Base-by-base conservation (phyloP, 345 rosid genomes). In the Citropsis articulata region DNA sequence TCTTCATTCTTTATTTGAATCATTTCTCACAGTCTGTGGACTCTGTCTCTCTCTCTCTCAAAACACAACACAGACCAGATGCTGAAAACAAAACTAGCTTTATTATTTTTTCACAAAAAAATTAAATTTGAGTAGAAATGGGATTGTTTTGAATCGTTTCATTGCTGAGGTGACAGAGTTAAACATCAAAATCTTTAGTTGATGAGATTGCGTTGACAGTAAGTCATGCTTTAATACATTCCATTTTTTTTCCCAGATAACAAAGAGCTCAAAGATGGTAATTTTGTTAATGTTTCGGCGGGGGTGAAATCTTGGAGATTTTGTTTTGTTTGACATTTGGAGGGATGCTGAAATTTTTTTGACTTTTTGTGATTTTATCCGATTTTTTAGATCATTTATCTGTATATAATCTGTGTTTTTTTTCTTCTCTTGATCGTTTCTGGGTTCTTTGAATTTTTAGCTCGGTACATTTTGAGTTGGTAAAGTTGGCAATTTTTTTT, bases 181-280 rank as follows among this genome's bases (percentile, higher is more conserved):
- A 14, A 40, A 42, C 42, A 53, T n/a, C 71, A 78, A 50, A 42
- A 66, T 68, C 70, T 78, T 78, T 76, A 5, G 53, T 62, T 78
- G 75, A 69, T 50, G 27, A n/a, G 56, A 75, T 82, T 77, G 75
- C 85, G 71, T 78, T 67, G 50, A 57, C 80, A 1, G 85, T 85
- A 75, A 80, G 87, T 77, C 24, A 71, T 78, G 40, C 82, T 63
- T 66, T 61, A 3, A 7, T 19, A 7, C 24, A 66, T 75, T 53
- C 78, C 78, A 6, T 81, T 62, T 71, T 25, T 19, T 57, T 9
- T 5, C 0, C 69, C 33, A 14, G 7, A 42, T 40, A 40, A 55
- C 45, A 53, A 18, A 33, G 66, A 48, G 59, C 55, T 60, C 16
- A 48, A n/a, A 72, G 7, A 62, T 53, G 61, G 31, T 19, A 72